These are phyloP conservation scores for Begonia peltatifolia DNA, from an alignment of 306 rosid genomes.

Conservation along the genomic window DNA sequence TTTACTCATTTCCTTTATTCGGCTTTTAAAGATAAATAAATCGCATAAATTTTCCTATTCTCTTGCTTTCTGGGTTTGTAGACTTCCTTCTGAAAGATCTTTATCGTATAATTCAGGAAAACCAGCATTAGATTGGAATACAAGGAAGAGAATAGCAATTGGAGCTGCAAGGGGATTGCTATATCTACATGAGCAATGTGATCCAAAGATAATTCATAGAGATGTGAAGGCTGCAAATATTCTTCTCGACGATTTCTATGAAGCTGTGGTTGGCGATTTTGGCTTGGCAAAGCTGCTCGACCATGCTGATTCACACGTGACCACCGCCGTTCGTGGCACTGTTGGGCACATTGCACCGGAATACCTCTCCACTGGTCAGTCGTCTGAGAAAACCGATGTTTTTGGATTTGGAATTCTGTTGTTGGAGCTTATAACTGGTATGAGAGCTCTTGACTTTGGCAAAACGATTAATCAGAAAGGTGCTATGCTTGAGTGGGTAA, in stretches of 20 bases:
- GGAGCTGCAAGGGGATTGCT: slow-evolving; percentile 97
- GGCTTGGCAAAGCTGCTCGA: slow-evolving; percentile 98
- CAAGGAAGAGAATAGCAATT: slow-evolving; percentile 86
- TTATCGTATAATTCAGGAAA: slow-evolving; percentile 35
- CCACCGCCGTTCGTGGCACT: slow-evolving; percentile 98
- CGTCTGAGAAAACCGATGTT: slow-evolving; percentile 96
- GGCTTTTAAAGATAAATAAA: not conserved
- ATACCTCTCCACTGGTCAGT: slow-evolving; percentile 95
- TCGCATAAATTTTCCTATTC: no score
- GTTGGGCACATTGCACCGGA: slow-evolving; percentile 98
- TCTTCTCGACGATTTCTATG: slow-evolving; percentile 72
- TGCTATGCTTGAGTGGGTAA: slow-evolving; percentile 92
- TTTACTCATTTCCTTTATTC: slow-evolving; percentile 7
- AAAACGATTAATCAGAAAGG: slow-evolving; percentile 84
- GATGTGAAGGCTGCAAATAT: slow-evolving; percentile 98
- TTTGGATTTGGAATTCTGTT: slow-evolving; percentile 91
- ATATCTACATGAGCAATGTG: slow-evolving; percentile 92
- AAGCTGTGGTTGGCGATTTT: slow-evolving; percentile 91
- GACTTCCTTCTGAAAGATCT: no score
- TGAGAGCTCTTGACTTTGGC: slow-evolving; percentile 89
- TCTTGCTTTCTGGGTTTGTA: no score
- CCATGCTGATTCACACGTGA: slow-evolving; percentile 90
- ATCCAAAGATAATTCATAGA: slow-evolving; percentile 95
- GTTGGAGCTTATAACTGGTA: slow-evolving; percentile 90
- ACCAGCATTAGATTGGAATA: slow-evolving; percentile 87